Base-by-base conservation (phyloP, 1,284 basidiomycete genomes). In the Abortiporus biennis region DNA sequence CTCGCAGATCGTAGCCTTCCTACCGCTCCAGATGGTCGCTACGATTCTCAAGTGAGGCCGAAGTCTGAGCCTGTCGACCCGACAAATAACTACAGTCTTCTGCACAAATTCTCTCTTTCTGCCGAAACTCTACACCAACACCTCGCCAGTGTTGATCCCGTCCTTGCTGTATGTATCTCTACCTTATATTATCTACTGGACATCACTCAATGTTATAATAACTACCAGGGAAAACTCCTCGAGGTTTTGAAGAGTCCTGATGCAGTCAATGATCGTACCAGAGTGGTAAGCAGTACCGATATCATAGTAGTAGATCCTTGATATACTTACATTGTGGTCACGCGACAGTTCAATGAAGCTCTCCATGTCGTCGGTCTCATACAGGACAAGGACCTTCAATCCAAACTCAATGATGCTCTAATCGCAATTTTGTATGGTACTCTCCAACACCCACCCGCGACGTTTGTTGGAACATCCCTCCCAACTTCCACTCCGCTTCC, bases 251-350 rank as follows among this genome's bases (percentile, higher is more conserved):
- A 55, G 44, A 64, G 78, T 50, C 49, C 64, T 6, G 66, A 64
- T 33, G 64, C 63, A 1, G 59, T 86, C 29, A 80, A 88, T 60
- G 85, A 88, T 52, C 68, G 85, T 40, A 71, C 72, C 56, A 63
- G 71, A 52, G 48, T 77, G 40, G 75, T 73, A 40, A 35, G 64
- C 44, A n/a, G 30, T 33, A 20, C 13, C 23, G 29, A 27, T 8
- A n/a, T n/a, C n/a, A 9, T 22, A 5, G 24, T 13, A 21, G 27
- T 12, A 20, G 15, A 19, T 31, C 36, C 13, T 38, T 16, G 15
- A 4, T 13, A 21, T 8, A 27, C 22, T 21, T 12, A 17, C 17
- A n/a, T n/a, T n/a, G n/a, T n/a, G n/a, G n/a, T n/a, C n/a, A n/a
- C n/a, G n/a, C n/a, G n/a, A n/a, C n/a, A n/a, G n/a, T n/a, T n/a